These are phyloP conservation scores for Mikania micrantha DNA, from an alignment of 129 eudicot genomes.

Conservation along the genomic window DNA sequence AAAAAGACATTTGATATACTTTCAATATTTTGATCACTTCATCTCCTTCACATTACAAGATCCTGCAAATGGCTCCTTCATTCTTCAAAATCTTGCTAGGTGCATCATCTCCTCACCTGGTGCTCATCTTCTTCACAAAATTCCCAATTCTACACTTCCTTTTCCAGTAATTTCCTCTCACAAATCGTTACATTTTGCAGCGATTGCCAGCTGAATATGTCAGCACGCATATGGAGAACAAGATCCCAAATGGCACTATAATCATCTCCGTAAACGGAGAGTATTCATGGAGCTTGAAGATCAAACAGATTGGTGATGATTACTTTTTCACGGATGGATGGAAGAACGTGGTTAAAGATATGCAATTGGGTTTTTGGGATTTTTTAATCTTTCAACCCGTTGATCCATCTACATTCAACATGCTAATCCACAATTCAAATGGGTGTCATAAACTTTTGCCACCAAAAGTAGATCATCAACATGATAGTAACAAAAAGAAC, in stretches of 20 bases:
- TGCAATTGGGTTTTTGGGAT: conserved; percentile 6
- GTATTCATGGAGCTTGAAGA: conserved; percentile 7
- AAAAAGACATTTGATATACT: no score
- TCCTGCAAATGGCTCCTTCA: neutral
- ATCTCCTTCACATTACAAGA: no score
- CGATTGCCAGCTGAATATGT: conserved; percentile 11
- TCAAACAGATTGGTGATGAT: neutral
- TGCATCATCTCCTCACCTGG: conserved; percentile 8
- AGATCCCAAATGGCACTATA: neutral
- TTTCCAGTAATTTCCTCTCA: neutral
- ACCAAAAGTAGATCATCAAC: neutral
- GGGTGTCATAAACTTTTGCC: conserved; percentile 4
- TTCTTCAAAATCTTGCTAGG: conserved; percentile 11
- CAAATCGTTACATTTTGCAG: neutral
- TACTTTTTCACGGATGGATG: conserved; percentile 10
- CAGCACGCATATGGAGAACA: neutral
- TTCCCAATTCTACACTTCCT: neutral
- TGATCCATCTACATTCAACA: neutral
- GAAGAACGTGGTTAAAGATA: conserved; percentile 7
- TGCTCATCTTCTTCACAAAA: neutral
- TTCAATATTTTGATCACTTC: no score
- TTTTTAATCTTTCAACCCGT: conserved; percentile 4
- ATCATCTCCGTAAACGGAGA: conserved; percentile 7
- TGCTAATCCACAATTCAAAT: neutral
- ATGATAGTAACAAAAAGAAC: neutral